phyloP scores from a whole-genome alignment of 768 basidiomycete genomes.

The Podaxis sp. region DNA sequence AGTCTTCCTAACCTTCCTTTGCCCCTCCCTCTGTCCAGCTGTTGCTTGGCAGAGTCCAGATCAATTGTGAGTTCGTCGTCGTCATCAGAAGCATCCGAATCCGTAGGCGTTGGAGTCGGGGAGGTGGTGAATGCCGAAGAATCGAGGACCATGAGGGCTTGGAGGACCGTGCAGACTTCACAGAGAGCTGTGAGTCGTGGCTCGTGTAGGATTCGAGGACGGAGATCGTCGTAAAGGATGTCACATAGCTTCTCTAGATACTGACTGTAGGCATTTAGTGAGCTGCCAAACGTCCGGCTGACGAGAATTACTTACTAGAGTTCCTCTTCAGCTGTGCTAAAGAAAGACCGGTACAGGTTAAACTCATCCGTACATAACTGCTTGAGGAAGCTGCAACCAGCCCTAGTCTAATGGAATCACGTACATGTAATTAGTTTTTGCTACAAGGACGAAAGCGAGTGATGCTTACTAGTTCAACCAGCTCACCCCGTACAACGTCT shows the following conservation, averaged over 20 bases:
- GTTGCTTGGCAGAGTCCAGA: constrained; percentile 28
- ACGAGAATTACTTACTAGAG: constrained; percentile 36
- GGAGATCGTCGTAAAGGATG: constrained; percentile 91
- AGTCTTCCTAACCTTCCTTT: constrained; percentile 35
- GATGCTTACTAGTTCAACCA: constrained; percentile 77
- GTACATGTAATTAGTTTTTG: neutral
- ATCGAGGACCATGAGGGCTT: constrained; percentile 95
- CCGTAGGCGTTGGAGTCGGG: constrained; percentile 13
- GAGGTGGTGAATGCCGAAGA: constrained; percentile 36
- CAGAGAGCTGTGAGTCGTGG: constrained; percentile 83
- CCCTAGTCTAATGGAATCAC: constrained; percentile 59
- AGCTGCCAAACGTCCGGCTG: constrained; percentile 3
- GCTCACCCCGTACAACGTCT: constrained; percentile 74
- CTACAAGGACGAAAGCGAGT: neutral
- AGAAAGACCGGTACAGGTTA: constrained; percentile 80
- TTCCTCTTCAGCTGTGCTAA: constrained; percentile 75
- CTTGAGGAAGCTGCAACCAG: constrained; percentile 91
- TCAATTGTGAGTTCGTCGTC: constrained; percentile 37
- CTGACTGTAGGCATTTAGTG: constrained; percentile 42
- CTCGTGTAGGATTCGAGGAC: constrained; percentile 94
- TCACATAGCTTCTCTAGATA: constrained; percentile 93
- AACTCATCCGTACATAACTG: constrained; percentile 92
- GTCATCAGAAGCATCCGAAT: constrained; percentile 19
- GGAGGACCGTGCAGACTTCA: constrained; percentile 94
- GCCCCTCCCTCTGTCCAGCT: constrained; percentile 31